A percentile compares a stretch with the other conserved stretches of the same genome.
phyloP scores from a whole-genome alignment of 352 stramenopile genomes.

The Pythium plurisporium region DNA sequence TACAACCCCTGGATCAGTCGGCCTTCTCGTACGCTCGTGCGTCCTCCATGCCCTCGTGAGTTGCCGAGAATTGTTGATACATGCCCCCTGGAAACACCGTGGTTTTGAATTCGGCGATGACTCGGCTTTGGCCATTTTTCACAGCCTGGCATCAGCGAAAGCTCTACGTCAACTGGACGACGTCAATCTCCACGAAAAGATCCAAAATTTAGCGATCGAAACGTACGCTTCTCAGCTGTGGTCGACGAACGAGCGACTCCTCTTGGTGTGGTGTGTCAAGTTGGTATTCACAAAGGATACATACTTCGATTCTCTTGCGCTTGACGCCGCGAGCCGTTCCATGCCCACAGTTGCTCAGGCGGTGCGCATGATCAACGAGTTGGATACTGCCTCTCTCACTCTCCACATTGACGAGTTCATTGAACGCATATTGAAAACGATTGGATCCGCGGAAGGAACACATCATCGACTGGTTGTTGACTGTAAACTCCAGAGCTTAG shows the following conservation, averaged over 20 bases:
- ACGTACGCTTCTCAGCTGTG: neutral
- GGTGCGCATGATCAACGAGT: neutral
- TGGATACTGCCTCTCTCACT: neutral
- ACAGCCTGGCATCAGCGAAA: neutral
- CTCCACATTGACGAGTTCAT: neutral
- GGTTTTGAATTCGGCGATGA: constrained; percentile 1
- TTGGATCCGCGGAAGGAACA: neutral
- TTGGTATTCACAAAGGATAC: constrained; percentile 6
- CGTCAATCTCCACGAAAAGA: neutral
- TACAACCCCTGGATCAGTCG: neutral
- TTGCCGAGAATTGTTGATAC: neutral
- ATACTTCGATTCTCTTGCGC: neutral
- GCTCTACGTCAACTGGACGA: neutral
- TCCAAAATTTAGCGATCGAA: neutral
- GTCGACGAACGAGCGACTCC: neutral
- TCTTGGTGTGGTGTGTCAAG: constrained; percentile 6
- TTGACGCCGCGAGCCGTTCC: constrained; percentile 6
- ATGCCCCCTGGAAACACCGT: neutral
- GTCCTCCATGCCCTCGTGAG: constrained; percentile 14
- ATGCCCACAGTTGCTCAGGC: constrained; percentile 6
- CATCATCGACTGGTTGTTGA: neutral
- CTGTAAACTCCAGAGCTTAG: neutral
- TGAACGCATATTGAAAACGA: neutral
- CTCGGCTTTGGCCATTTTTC: neutral
- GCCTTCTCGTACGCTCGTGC: constrained; percentile 14